Base-by-base conservation (phyloP, 352 stramenopile species). In the Aphanomyces stellatus region DNA sequence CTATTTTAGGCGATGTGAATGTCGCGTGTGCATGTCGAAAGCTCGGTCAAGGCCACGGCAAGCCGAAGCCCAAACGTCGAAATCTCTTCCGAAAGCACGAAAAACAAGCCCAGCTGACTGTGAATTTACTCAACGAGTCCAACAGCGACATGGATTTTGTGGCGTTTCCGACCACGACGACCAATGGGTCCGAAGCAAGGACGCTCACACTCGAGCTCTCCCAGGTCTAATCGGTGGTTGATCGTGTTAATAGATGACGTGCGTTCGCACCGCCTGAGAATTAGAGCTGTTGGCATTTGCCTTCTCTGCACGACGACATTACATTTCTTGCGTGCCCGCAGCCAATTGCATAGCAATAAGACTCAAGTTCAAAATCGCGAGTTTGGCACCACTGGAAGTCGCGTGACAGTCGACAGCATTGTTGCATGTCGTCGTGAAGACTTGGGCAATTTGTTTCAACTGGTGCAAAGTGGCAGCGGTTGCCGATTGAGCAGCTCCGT, bases 121-220 rank as follows among this genome's bases (percentile, higher is more conserved):
- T 67, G 6, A 67, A 67, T 17, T 28, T 67, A 8, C 60, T 67
- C 43, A 42, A 56, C 41, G 37, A 67, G 10, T 42, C 49, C 37
- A 41, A 41, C 42, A 28, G 17, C 46, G 60, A 67, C 43, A 57
- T 57, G 49, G 60, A 67, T n/a, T 67, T 67, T 43, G 27, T 40
- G 6, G 41, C 19, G 2, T 67, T 59, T 33, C 35, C 35, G n/a
- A 42, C 35, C 41, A 53, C 55, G 25, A 63, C 55, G 22, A 40
- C 17, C 24, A 28, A 13, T n/a, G 30, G 6, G 25, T 35, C 30
- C 19, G 49, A n/a, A 7, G 19, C 49, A 2, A 15, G 49, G 4
- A 57, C 25, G n/a, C 25, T 57, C 13, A 57, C 25, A 15, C 5
- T 37, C 13, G 17, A 40, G 17, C 7, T 40, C 13, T 22, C 49